These are phyloP conservation scores for Russula foetens DNA, from an alignment of 768 basidiomycete species.

Conservation along the genomic window DNA sequence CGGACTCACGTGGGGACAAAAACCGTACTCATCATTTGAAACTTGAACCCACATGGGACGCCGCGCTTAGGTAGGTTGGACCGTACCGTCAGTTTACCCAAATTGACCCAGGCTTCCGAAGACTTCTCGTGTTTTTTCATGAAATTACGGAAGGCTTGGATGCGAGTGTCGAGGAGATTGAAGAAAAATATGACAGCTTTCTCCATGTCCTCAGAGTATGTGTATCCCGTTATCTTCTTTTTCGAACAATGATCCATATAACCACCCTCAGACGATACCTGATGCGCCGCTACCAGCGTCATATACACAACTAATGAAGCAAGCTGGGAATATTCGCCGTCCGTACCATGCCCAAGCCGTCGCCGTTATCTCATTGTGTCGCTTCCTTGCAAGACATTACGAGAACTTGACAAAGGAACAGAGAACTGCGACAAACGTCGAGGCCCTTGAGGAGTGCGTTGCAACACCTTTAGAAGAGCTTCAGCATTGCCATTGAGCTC, in stretches of 20 bases:
- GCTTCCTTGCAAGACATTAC: constrained; percentile 15
- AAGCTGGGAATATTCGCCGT: constrained; percentile 11
- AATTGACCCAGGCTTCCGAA: background rate
- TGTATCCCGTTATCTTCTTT: background rate
- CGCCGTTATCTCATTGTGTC: constrained; percentile 13
- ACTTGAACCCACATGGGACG: constrained; percentile 5
- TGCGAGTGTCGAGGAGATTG: background rate
- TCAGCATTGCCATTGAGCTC: background rate
- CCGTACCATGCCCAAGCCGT: constrained; percentile 14
- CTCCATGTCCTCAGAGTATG: constrained; percentile 2
- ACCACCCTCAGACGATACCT: constrained; percentile 5
- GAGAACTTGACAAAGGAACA: constrained; percentile 3
- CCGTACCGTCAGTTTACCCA: background rate
- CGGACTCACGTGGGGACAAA: constrained; percentile 1
- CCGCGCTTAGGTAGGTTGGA: background rate
- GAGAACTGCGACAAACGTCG: constrained; percentile 10
- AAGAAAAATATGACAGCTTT: constrained; percentile 1
- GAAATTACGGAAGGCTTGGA: constrained; percentile 7
- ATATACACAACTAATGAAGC: constrained; percentile 14
- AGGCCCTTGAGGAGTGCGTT: constrained; percentile 14
- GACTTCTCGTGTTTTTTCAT: constrained; percentile 4
- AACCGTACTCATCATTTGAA: constrained; percentile 14
- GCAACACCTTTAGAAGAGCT: background rate
- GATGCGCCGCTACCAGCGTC: constrained; percentile 12
- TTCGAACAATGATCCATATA: background rate